Evolutionary conservation across 805 yeast genomes (phyloP).

Genomic region (Wickerhamiella nectarea): DNA sequence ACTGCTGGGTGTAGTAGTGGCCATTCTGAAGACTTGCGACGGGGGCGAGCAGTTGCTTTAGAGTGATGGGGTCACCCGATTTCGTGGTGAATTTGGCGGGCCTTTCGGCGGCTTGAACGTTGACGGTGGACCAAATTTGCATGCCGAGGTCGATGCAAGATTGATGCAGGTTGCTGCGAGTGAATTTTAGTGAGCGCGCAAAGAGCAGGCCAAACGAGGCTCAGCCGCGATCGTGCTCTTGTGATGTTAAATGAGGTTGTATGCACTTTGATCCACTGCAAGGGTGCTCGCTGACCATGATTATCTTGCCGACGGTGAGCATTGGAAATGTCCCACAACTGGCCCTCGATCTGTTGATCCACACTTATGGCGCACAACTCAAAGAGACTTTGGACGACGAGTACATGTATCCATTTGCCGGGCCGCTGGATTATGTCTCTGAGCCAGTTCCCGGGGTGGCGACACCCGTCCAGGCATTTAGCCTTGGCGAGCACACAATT

Average conservation of each 20-base stretch:
- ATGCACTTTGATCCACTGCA: no score
- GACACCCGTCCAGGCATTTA: constrained; percentile 48
- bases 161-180: neutral
- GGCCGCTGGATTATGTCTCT: constrained; percentile 49
- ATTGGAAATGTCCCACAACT: constrained; percentile 87
- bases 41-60: constrained; percentile 23
- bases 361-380: constrained; percentile 40
- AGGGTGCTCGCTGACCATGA: constrained; percentile 13
- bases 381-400: constrained; percentile 45
- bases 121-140: constrained; percentile 15
- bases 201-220: no score
- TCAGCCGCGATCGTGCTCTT: no score
- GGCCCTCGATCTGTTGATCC: constrained; percentile 56
- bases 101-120: constrained; percentile 8
- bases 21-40: constrained; percentile 37
- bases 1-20: constrained; percentile 43
- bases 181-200: neutral
- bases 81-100: constrained; percentile 12
- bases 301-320: constrained; percentile 64
- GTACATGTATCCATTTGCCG: constrained; percentile 65
- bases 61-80: constrained; percentile 9
- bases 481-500: constrained; percentile 9
- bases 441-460: constrained; percentile 30
- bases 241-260: no score
- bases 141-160: neutral